phyloP scores from a whole-genome alignment of 345 rosid species.

The Erysimum cheiranthoides region DNA sequence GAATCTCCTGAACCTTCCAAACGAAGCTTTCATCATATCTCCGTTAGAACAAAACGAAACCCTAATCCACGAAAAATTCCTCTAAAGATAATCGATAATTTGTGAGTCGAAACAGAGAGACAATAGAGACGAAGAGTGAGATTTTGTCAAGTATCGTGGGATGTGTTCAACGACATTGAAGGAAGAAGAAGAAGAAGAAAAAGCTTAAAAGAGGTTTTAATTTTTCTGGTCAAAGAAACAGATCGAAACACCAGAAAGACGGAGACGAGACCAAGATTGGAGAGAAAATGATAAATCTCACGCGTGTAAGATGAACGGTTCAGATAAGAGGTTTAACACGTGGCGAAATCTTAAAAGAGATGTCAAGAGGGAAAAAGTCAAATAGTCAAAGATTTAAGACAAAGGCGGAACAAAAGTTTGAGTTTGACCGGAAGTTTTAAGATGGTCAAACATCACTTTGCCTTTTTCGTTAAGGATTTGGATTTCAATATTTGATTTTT shows the following conservation, averaged over 20 bases:
- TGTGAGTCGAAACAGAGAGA: background rate
- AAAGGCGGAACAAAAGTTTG: background rate
- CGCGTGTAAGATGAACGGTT: conserved; percentile 37
- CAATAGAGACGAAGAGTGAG: background rate
- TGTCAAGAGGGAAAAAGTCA: conserved; percentile 27
- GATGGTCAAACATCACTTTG: conserved; percentile 33
- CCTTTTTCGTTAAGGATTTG: conserved; percentile 25
- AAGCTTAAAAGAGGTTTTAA: background rate
- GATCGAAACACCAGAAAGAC: conserved; percentile 37
- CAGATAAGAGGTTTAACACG: conserved; percentile 18
- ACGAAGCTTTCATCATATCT: conserved; percentile 73
- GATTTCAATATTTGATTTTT: conserved; percentile 11
- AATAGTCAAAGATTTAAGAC: conserved; percentile 39
- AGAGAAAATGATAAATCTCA: conserved; percentile 8
- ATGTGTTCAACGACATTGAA: conserved; percentile 40
- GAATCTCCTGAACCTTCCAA: conserved; percentile 70
- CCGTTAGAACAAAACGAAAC: conserved; percentile 1
- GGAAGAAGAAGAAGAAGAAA: conserved; percentile 2
- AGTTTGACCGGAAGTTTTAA: conserved; percentile 32
- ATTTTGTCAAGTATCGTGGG: conserved; percentile 35
- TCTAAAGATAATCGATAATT: background rate
- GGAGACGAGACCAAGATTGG: conserved; percentile 38
- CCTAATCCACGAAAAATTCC: conserved; percentile 28
- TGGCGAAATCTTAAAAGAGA: conserved; percentile 25
- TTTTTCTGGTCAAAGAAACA: conserved; percentile 42